A percentile compares a stretch with the other conserved stretches of the same genome.
These are phyloP conservation scores for Pythium chondricola DNA, from an alignment of 352 stramenopile species.

Conservation along the genomic window DNA sequence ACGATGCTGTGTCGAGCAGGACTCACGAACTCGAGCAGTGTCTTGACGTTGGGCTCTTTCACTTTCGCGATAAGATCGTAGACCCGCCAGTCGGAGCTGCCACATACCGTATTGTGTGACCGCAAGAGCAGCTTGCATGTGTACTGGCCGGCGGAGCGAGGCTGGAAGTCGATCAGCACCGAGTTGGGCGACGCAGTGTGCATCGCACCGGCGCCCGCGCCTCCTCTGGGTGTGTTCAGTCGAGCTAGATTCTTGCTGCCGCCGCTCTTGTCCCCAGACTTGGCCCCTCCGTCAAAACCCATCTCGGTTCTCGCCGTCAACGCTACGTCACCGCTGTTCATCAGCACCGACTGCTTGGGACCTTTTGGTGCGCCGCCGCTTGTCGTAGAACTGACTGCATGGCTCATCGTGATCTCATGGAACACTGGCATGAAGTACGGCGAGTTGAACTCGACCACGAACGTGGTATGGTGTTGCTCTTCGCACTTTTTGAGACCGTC, in stretches of 20 bases:
- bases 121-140: slow-evolving; percentile 61
- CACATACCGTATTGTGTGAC: slow-evolving; percentile 51
- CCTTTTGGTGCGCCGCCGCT: background rate
- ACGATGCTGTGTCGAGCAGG: slow-evolving; percentile 84
- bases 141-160: slow-evolving; percentile 63
- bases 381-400: background rate
- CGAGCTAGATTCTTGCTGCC: slow-evolving; percentile 37
- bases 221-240: slow-evolving; percentile 34
- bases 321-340: background rate
- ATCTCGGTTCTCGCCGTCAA: slow-evolving; percentile 13
- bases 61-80: slow-evolving; percentile 83
- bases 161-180: slow-evolving; percentile 69
- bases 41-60: slow-evolving; percentile 81
- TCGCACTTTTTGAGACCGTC: slow-evolving; percentile 75
- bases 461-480: slow-evolving; percentile 56
- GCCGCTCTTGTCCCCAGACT: slow-evolving; percentile 20
- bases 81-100: slow-evolving; percentile 71
- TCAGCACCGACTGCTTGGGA: slow-evolving; percentile 8
- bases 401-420: slow-evolving; percentile 42
- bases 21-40: slow-evolving; percentile 82
- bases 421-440: slow-evolving; percentile 74
- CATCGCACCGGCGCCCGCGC: slow-evolving; percentile 17
- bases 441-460: slow-evolving; percentile 80
- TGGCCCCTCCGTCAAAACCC: background rate
- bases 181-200: slow-evolving; percentile 29